Conservation (phyloP, 345 rosid genomes). For the Bruguiera gymnorhiza region DNA sequence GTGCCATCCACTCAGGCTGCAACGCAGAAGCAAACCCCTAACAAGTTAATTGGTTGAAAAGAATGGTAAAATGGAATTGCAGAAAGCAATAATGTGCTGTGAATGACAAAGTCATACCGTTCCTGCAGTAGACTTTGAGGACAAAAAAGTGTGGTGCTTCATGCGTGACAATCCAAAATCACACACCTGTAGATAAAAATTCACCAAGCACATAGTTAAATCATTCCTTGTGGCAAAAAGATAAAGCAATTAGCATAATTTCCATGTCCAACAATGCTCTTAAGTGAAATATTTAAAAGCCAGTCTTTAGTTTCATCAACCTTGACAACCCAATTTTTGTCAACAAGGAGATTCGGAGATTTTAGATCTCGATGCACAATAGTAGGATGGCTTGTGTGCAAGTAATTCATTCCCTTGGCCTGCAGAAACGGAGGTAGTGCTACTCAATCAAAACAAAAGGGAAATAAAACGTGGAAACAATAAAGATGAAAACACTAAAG, state of each 20-base stretch:
- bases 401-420: slow-evolving; percentile 97
- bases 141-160: slow-evolving; percentile 85
- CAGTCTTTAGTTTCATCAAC: slow-evolving; percentile 26
- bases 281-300: not conserved
- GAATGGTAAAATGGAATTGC: not conserved
- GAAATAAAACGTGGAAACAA: not conserved
- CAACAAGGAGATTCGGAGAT: slow-evolving; percentile 95
- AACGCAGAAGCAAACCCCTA: slow-evolving; percentile 17
- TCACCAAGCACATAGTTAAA: not conserved
- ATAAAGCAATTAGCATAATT: not conserved
- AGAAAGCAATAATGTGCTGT: not conserved
- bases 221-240: not conserved
- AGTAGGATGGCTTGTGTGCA: slow-evolving; percentile 91
- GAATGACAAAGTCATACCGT: slow-evolving; percentile 45
- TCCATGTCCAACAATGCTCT: not conserved
- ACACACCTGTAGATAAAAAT: slow-evolving; percentile 54
- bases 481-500: slow-evolving; percentile 7
- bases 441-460: slow-evolving; percentile 11
- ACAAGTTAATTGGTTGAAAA: slow-evolving; percentile 4
- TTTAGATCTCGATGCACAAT: slow-evolving; percentile 97
- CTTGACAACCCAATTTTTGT: slow-evolving; percentile 96
- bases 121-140: slow-evolving; percentile 97
- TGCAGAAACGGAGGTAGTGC: slow-evolving; percentile 27
- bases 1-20: slow-evolving; percentile 99
- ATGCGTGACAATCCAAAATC: slow-evolving; percentile 95